Evolutionary conservation across 306 rosid genomes (phyloP).

Genomic region (Prunus padus): DNA sequence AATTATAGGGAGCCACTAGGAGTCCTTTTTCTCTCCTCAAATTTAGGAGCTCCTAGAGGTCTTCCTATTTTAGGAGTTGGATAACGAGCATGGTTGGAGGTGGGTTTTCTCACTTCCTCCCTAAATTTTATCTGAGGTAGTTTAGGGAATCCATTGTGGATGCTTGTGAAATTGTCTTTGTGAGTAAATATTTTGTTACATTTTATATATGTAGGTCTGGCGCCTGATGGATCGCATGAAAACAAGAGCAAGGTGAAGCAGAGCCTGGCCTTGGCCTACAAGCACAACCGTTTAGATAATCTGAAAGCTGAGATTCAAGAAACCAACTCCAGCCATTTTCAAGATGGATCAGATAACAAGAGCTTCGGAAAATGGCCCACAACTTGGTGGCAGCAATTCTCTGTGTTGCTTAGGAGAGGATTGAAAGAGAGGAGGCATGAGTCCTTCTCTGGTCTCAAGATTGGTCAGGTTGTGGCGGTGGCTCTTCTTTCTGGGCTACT

Average conservation of each 20-base stretch:
- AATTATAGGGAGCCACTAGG: too few relatives aligned
- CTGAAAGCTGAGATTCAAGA: conserved; percentile 18
- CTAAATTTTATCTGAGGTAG: too few relatives aligned
- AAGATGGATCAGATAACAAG: conserved; percentile 25
- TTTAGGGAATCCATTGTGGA: too few relatives aligned
- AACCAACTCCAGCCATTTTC: neutral
- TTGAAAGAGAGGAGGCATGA: conserved; percentile 60
- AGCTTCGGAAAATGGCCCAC: conserved; percentile 53
- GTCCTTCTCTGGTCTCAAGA: conserved; percentile 48
- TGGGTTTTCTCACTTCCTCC: too few relatives aligned
- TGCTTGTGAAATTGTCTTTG: too few relatives aligned
- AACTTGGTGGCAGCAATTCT: conserved; percentile 65
- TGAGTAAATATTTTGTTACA: too few relatives aligned
- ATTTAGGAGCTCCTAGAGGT: too few relatives aligned
- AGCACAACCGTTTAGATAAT: conserved; percentile 22
- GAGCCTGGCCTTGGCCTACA: conserved; percentile 33
- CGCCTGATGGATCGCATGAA: conserved; percentile 33
- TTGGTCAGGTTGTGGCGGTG: conserved; percentile 46
- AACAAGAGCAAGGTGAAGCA: conserved; percentile 39
- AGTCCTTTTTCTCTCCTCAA: too few relatives aligned
- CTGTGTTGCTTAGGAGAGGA: conserved; percentile 61
- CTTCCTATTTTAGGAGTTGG: too few relatives aligned
- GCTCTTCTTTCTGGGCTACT: conserved; percentile 57
- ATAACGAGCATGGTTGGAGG: too few relatives aligned
- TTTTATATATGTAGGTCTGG: conserved; percentile 34